These are phyloP conservation scores for Plasmodium blacklocki DNA, from an alignment of 169 alveolate genomes.

Conservation along the genomic window DNA sequence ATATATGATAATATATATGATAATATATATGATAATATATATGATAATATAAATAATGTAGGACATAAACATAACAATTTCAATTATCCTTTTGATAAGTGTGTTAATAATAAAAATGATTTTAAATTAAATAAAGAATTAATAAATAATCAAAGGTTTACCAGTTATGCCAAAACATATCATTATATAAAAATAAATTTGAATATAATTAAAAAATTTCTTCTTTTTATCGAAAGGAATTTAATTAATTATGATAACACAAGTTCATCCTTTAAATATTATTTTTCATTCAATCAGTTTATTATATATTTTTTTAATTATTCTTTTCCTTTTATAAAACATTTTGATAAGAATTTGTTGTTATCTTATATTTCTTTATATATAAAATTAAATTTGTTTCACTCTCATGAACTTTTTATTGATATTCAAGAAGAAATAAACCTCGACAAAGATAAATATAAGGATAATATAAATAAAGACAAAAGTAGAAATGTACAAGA, in stretches of 20 bases:
- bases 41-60: no score
- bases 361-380: conserved; percentile 27
- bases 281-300: conserved; percentile 57
- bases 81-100: no score
- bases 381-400: conserved; percentile 49
- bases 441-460: not conserved
- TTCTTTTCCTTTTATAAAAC: conserved; percentile 39
- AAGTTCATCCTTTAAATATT: conserved; percentile 41
- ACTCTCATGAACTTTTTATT: conserved; percentile 4
- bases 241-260: conserved; percentile 46
- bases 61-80: no score
- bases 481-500: not conserved
- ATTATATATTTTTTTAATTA: conserved; percentile 68
- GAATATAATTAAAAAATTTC: conserved; percentile 50
- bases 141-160: no score
- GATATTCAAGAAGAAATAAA: conserved; percentile 19
- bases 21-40: no score
- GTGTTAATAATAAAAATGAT: no score
- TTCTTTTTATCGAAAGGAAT: conserved; percentile 59
- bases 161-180: conserved; percentile 9
- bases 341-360: conserved; percentile 45
- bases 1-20: no score
- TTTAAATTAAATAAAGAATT: no score
- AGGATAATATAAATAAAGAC: no score
- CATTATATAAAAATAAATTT: conserved; percentile 24